Conservation (phyloP, 306 rosid genomes). For the Casuarina glauca region DNA sequence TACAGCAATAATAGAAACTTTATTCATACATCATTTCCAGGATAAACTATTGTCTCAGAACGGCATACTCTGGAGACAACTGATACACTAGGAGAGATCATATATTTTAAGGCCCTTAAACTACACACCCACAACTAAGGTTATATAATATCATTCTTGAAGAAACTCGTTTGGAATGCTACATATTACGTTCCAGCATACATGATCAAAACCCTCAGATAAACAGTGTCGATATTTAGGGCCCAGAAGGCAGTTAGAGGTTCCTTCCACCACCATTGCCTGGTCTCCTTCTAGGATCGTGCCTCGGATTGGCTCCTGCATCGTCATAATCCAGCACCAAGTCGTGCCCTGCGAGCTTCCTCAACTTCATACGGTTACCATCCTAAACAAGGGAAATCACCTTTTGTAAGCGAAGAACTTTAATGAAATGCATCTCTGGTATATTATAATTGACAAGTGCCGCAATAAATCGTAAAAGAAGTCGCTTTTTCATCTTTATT, state of each 20-base stretch:
- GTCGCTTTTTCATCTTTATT: background rate
- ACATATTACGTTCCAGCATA: constrained; percentile 34
- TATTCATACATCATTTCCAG: constrained; percentile 18
- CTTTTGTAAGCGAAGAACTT: background rate
- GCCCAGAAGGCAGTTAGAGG: constrained; percentile 33
- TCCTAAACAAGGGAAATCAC: constrained; percentile 35
- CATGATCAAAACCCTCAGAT: constrained; percentile 42
- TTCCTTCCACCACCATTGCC: constrained; percentile 43
- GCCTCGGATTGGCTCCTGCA: constrained; percentile 59
- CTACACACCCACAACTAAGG: constrained; percentile 32
- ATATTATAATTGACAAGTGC: too few species aligned
- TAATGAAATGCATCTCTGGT: too few species aligned
- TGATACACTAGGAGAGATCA: constrained; percentile 26
- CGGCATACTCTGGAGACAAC: constrained; percentile 22
- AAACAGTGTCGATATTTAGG: background rate
- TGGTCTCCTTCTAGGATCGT: constrained; percentile 53
- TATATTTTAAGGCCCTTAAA: constrained; percentile 26
- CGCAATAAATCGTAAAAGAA: background rate
- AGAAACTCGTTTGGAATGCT: constrained; percentile 34
- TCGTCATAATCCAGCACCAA: constrained; percentile 67
- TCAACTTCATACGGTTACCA: constrained; percentile 36
- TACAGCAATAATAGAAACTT: constrained; percentile 10
- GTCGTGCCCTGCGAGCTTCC: constrained; percentile 51
- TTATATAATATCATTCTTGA: constrained; percentile 16
- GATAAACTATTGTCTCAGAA: constrained; percentile 16